A percentile compares a stretch with the other conserved stretches of the same genome.
Conservation (phyloP, 2,329 filamentous ascomycete species). For the Monilinia laxa region DNA sequence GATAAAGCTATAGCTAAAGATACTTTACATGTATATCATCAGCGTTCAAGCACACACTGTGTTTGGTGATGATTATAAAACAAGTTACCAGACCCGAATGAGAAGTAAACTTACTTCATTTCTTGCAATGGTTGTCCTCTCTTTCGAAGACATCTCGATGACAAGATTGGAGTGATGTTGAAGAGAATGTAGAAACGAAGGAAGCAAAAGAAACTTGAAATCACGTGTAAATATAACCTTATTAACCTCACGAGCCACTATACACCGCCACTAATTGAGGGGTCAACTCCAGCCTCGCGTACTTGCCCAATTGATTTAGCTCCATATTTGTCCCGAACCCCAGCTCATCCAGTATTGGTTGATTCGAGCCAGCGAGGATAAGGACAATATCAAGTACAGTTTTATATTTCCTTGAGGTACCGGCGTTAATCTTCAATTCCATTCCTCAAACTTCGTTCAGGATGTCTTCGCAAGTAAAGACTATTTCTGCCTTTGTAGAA, state of each 20-base stretch:
- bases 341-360: neutral
- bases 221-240: neutral
- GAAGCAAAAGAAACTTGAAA: neutral
- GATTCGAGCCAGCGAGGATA: conserved; percentile 19
- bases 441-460: neutral
- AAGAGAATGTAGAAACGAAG: neutral
- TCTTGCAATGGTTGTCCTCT: neutral
- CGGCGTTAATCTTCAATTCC: neutral
- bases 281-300: conserved; percentile 15
- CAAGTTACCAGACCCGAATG: neutral
- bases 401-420: conserved; percentile 11
- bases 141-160: neutral
- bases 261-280: conserved; percentile 17
- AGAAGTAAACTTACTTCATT: neutral
- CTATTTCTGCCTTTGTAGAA: conserved; percentile 83
- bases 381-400: neutral
- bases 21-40: neutral
- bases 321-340: conserved; percentile 18
- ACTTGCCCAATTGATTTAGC: conserved; percentile 15
- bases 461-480: conserved; percentile 50
- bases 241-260: neutral
- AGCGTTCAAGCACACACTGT: neutral
- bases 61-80: neutral
- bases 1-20: neutral
- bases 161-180: neutral